phyloP scores from a whole-genome alignment of 129 eudicot species.

The sunflower (Helianthus annuus) region HanXRQr2.0-SUNRISE NC_035434.2:141116005-141116504 shows the following conservation, averaged over 20 bases:
- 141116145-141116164: not conserved
- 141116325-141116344: too few species aligned
- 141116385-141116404: too few species aligned
- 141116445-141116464: too few species aligned
- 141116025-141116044: not conserved
- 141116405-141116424: too few species aligned
- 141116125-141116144: conserved; percentile 23
- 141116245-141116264: too few species aligned
- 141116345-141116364: too few species aligned
- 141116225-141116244: not conserved
- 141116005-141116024: not conserved
- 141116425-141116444: too few species aligned
- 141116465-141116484: too few species aligned
- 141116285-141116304: not conserved
- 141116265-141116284: not conserved
- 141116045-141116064: conserved; percentile 16
- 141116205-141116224: not conserved
- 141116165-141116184: not conserved
- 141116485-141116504: too few species aligned
- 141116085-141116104: conserved; percentile 9
- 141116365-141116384: too few species aligned
- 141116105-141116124: conserved; percentile 15
- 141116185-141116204: not conserved
- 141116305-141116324: too few species aligned
- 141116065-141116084: conserved; percentile 22